These are phyloP conservation scores for Lentinula novae-zelandiae DNA, from an alignment of 1,284 basidiomycete genomes.

Conservation along the genomic window DNA sequence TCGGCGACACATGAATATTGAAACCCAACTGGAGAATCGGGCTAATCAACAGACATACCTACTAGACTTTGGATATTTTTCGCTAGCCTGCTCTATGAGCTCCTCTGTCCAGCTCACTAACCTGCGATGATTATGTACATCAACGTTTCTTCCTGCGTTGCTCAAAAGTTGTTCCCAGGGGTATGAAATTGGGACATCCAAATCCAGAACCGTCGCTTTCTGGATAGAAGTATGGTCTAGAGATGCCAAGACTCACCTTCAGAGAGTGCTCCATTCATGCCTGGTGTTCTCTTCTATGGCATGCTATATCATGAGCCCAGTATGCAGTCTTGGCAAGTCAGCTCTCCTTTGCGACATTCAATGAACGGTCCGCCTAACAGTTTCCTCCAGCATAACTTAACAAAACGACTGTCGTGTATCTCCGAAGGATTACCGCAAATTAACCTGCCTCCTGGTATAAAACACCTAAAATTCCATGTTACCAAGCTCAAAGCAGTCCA, in stretches of 20 bases:
- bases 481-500: background rate
- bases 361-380: background rate
- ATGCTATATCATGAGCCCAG: background rate
- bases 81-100: too few species aligned
- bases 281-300: background rate
- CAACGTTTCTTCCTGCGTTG: too few species aligned
- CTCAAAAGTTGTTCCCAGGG: too few species aligned
- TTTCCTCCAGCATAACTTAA: background rate
- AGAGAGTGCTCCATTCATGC: background rate
- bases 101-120: too few species aligned
- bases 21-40: too few species aligned
- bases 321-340: background rate
- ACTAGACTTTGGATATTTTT: too few species aligned
- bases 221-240: background rate
- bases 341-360: background rate
- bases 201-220: background rate
- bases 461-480: background rate
- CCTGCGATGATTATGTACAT: too few species aligned
- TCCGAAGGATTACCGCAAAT: slow-evolving; percentile 1
- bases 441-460: background rate
- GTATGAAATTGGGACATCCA: background rate
- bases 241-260: background rate
- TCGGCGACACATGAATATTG: background rate
- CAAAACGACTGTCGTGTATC: background rate
- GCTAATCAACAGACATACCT: too few species aligned